Percentiles rank a stretch among this genome's conserved stretches.
Evolutionary conservation across 768 basidiomycete species (phyloP).

Genomic region (Suillus cothurnatus): DNA sequence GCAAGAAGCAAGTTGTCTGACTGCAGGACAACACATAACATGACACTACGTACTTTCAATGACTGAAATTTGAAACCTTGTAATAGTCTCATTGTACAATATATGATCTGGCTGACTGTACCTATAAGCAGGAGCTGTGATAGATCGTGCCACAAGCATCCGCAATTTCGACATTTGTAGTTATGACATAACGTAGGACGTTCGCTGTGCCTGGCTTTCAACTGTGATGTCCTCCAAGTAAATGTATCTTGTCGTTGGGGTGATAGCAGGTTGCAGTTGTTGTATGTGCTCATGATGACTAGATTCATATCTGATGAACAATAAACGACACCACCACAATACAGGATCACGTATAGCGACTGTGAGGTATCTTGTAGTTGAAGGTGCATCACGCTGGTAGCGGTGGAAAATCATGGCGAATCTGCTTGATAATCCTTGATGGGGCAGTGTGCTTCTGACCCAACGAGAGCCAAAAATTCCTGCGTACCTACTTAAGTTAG

Average conservation of each 20-base stretch:
- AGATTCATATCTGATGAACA: background rate
- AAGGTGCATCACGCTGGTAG: background rate
- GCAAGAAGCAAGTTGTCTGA: no score
- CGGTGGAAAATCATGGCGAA: background rate
- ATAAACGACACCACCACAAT: background rate
- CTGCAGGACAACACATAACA: background rate
- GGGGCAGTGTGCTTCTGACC: background rate
- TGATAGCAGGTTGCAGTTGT: background rate
- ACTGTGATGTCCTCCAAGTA: background rate
- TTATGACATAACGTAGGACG: background rate
- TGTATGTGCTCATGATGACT: background rate
- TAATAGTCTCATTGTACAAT: background rate
- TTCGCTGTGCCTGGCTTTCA: background rate
- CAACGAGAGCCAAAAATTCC: background rate
- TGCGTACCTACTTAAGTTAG: background rate
- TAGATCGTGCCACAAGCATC: background rate
- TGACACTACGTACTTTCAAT: background rate
- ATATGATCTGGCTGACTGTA: background rate
- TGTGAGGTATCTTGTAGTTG: background rate
- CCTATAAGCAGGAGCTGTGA: background rate
- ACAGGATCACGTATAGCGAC: background rate
- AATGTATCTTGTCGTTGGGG: background rate
- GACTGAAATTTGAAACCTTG: slow-evolving; percentile 1
- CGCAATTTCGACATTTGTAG: background rate
- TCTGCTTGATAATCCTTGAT: background rate